A percentile compares a stretch with the other conserved stretches of the same genome.
phyloP scores from a whole-genome alignment of 2,329 filamentous ascomycete species.

The Pseudogymnoascus destructans region DNA sequence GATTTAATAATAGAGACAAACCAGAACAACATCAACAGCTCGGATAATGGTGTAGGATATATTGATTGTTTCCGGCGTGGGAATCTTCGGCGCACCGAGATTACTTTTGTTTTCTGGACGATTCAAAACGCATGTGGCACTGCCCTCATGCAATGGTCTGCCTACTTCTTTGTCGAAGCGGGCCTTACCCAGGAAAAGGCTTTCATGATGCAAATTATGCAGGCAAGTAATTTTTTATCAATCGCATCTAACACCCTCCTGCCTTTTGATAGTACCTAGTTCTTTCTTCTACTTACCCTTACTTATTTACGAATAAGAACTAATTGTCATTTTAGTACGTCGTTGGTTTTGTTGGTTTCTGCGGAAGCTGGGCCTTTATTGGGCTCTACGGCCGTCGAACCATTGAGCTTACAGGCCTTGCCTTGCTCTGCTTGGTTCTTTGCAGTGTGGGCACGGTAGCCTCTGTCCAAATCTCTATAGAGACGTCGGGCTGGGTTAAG shows the following conservation, averaged over 20 bases:
- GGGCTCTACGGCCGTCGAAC: constrained; percentile 20
- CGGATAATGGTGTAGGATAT: constrained; percentile 41
- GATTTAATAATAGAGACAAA: constrained; percentile 44
- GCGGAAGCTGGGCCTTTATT: constrained; percentile 38
- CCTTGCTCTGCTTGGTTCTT: constrained; percentile 26
- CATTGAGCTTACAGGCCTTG: constrained; percentile 14
- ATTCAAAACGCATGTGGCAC: constrained; percentile 50
- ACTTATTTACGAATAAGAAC: not conserved
- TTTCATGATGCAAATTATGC: constrained; percentile 37
- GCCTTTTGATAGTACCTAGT: not conserved
- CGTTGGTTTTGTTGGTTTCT: constrained; percentile 24
- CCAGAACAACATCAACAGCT: constrained; percentile 35
- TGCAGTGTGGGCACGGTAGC: constrained; percentile 35
- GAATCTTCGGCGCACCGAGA: constrained; percentile 39
- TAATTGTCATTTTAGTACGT: constrained; percentile 15
- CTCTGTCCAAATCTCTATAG: constrained; percentile 29
- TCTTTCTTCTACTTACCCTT: not conserved
- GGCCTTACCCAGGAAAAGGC: constrained; percentile 35
- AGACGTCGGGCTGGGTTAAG: constrained; percentile 30
- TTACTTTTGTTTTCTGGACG: constrained; percentile 43
- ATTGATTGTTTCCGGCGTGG: constrained; percentile 36
- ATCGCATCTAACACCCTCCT: not conserved
- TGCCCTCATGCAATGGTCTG: constrained; percentile 50
- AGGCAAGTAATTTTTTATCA: not conserved
- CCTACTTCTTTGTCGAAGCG: constrained; percentile 44